These are phyloP conservation scores for Lichtheimia hyalospora DNA, from an alignment of 371 early-diverging fungal species.

Conservation along the genomic window DNA sequence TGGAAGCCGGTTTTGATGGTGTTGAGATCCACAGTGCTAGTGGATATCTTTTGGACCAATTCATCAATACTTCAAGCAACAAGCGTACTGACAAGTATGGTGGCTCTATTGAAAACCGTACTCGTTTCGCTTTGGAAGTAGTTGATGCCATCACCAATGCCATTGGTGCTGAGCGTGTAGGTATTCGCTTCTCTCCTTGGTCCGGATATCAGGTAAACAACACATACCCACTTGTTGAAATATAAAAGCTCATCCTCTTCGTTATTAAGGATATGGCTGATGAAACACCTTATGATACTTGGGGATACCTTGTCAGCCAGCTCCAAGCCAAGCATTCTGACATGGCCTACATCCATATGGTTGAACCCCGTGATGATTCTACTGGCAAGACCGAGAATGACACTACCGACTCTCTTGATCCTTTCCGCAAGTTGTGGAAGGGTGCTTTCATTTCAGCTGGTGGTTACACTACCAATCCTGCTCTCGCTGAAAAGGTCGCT, in stretches of 20 bases:
- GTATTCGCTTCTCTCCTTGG: slow-evolving; percentile 28
- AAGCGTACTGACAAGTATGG: slow-evolving; percentile 63
- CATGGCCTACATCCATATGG: slow-evolving; percentile 35
- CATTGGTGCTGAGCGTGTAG: slow-evolving; percentile 15
- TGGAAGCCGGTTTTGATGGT: slow-evolving; percentile 62
- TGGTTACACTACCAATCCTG: slow-evolving; percentile 22
- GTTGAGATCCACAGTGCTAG: slow-evolving; percentile 72
- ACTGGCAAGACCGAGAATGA: slow-evolving; percentile 11
- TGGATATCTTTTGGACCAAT: slow-evolving; percentile 60
- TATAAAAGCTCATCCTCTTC: background rate
- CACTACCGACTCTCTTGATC: slow-evolving; percentile 15
- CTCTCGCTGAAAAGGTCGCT: slow-evolving; percentile 16
- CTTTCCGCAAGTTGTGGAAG: slow-evolving; percentile 33
- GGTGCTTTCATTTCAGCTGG: slow-evolving; percentile 30
- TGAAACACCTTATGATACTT: slow-evolving; percentile 33
- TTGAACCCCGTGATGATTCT: slow-evolving; percentile 28
- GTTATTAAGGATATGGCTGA: slow-evolving; percentile 21
- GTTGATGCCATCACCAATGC: slow-evolving; percentile 31
- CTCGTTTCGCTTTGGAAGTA: slow-evolving; percentile 47
- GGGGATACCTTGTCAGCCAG: slow-evolving; percentile 22
- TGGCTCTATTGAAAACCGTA: slow-evolving; percentile 53
- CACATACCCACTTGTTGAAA: too few relatives aligned
- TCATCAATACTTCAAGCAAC: slow-evolving; percentile 36
- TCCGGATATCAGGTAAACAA: slow-evolving; percentile 9
- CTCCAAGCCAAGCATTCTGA: slow-evolving; percentile 24